Evolutionary conservation across 345 rosid species (phyloP).

Genomic region (Zanthoxylum bungeanum): DNA sequence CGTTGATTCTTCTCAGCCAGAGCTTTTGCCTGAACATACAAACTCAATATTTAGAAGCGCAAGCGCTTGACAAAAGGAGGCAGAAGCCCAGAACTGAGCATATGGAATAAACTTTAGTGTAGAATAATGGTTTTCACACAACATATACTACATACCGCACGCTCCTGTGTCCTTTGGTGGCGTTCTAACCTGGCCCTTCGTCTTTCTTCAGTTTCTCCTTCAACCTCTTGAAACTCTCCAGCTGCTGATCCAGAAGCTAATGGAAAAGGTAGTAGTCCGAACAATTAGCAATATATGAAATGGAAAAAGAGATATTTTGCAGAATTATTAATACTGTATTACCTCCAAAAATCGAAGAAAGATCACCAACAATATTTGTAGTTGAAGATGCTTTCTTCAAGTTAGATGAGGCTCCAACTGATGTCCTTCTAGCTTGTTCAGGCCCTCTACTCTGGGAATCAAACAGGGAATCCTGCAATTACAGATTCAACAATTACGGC

Average conservation of each 20-base stretch:
- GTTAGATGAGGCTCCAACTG: constrained; percentile 55
- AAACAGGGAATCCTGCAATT: constrained; percentile 71
- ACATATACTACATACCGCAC: constrained; percentile 62
- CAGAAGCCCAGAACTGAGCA: constrained; percentile 3
- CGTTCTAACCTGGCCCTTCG: constrained; percentile 91
- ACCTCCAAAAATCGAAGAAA: constrained; percentile 93
- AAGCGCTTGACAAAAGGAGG: neutral
- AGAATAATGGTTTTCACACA: constrained; percentile 12
- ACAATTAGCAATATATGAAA: constrained; percentile 13
- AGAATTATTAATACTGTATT: too few relatives aligned
- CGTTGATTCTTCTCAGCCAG: constrained; percentile 94
- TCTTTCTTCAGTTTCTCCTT: constrained; percentile 94
- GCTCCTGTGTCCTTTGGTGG: constrained; percentile 96
- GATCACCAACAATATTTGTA: constrained; percentile 73
- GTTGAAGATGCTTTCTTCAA: constrained; percentile 80
- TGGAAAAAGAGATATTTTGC: neutral
- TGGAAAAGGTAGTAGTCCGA: constrained; percentile 29
- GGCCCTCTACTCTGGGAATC: constrained; percentile 73
- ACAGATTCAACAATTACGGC: constrained; percentile 19
- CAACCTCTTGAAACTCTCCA: constrained; percentile 82
- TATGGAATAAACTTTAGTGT: neutral
- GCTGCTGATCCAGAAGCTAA: constrained; percentile 52
- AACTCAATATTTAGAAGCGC: constrained; percentile 15
- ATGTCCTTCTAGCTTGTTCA: constrained; percentile 49
- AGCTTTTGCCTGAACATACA: constrained; percentile 75